Base-by-base conservation (phyloP, 176 grass and related monocot species). In the Melocanna baccifera region DNA sequence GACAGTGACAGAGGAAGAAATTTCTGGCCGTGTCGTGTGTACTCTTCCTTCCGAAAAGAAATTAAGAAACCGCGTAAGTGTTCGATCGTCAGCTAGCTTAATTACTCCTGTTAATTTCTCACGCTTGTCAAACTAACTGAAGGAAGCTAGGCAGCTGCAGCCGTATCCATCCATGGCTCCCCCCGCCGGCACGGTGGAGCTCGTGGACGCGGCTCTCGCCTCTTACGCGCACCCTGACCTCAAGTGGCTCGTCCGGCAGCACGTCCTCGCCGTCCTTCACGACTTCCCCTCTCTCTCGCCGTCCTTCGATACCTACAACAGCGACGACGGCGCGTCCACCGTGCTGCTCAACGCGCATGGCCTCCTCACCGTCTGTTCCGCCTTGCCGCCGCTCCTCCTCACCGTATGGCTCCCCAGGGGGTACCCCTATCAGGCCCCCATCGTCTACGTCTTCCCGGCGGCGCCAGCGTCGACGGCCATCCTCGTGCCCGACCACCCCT, bases 261-360 rank as follows among this genome's bases (percentile, higher is more conserved):
- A 90, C 20, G 62, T 90, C n/a, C 43, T 86, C 78, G 36, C 78
- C 52, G 83, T 86, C 30, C 83, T 90, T 71, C 25, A 36, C 5
- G 77, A 85, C 2, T 86, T 77, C 88, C 83, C 83, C 51, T 30
- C 88, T 45, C 83, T 90, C 53, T 86, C 88, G 53, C 77, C 88
- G 18, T 69, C 63, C 64, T 69, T 80, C 13, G 88, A 76, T 62
- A 48, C 77, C 52, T 90, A 77, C 88, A 90, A 71, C 63, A 26
- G 52, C 83, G 52, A 82, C 39, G 48, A 56, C 64, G 83, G 85
- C 32, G 78, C 53, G 11, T 48, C 78, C 71, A 7, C 71, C 53
- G 70, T 75, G 63, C 88, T 90, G 64, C 83, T 90, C 78, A 47
- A 86, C 42, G 83, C 78, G 29, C 83, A 75, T 23, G 88, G 88